Evolutionary conservation across 2,329 filamentous ascomycete genomes (phyloP).

Genomic region (Dryadomyces sulphureus): DNA sequence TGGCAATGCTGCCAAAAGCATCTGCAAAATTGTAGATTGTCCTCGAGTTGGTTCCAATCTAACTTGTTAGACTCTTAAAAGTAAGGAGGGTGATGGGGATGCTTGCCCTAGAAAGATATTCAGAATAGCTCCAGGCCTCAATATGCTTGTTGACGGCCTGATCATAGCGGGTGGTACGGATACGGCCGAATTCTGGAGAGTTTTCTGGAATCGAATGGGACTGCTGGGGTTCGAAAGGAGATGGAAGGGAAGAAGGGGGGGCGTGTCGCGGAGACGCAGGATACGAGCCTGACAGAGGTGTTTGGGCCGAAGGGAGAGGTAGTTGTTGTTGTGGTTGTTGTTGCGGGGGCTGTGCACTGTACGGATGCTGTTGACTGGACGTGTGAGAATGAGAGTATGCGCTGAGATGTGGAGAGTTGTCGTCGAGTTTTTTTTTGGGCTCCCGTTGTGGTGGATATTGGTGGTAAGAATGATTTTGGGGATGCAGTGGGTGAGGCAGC

Average conservation of each 20-base stretch:
- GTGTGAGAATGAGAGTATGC: not conserved
- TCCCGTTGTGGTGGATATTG: not conserved
- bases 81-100: not conserved
- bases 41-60: slow-evolving; percentile 37
- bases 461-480: slow-evolving; percentile 17
- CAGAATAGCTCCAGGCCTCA: slow-evolving; percentile 38
- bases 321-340: slow-evolving; percentile 15
- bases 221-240: slow-evolving; percentile 30
- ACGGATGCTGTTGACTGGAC: not conserved
- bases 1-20: slow-evolving; percentile 36
- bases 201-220: slow-evolving; percentile 29
- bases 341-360: not conserved
- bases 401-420: not conserved
- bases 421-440: not conserved
- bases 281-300: slow-evolving; percentile 30
- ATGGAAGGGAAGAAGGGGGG: slow-evolving; percentile 25
- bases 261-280: slow-evolving; percentile 36
- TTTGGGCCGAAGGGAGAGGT: slow-evolving; percentile 27
- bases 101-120: slow-evolving; percentile 34
- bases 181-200: slow-evolving; percentile 5
- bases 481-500: slow-evolving; percentile 13
- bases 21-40: slow-evolving; percentile 43
- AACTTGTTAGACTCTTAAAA: slow-evolving; percentile 9
- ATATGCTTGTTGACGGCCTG: slow-evolving; percentile 29
- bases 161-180: slow-evolving; percentile 5